Conservation (phyloP, 2,329 filamentous ascomycete genomes). For the Neophaeococcomyces mojaviensis region DNA sequence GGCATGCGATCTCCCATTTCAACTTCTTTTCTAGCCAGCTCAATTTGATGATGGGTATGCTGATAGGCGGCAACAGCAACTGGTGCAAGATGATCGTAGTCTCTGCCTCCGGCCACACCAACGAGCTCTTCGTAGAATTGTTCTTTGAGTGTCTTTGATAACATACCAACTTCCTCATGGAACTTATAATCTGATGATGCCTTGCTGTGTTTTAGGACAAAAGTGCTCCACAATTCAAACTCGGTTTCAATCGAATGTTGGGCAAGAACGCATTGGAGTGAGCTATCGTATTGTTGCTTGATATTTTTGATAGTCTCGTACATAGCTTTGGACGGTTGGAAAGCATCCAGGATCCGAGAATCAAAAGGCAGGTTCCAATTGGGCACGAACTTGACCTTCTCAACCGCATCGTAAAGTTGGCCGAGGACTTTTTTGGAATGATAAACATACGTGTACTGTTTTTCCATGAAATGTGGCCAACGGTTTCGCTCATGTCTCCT, state of each 20-base stretch:
- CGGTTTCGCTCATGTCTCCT: constrained; percentile 50
- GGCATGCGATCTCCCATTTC: constrained; percentile 11
- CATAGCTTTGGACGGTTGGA: constrained; percentile 46
- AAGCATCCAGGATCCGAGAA: constrained; percentile 59
- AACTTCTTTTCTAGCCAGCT: constrained; percentile 50
- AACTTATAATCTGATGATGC: constrained; percentile 75
- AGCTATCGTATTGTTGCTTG: constrained; percentile 71
- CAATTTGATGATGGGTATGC: constrained; percentile 66
- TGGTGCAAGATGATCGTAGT: constrained; percentile 54
- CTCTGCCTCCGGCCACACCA: constrained; percentile 54
- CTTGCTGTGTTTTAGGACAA: constrained; percentile 67
- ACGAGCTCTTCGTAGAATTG: constrained; percentile 62
- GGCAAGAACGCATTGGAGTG: constrained; percentile 70
- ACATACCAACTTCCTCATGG: constrained; percentile 69
- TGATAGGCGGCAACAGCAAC: constrained; percentile 85
- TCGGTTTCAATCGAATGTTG: constrained; percentile 79
- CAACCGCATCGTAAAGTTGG: constrained; percentile 70
- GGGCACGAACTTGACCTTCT: constrained; percentile 61
- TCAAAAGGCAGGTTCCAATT: constrained; percentile 71
- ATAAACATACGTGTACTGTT: constrained; percentile 50
- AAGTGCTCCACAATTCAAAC: constrained; percentile 86
- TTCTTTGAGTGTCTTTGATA: constrained; percentile 59
- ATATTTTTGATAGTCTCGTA: constrained; percentile 56
- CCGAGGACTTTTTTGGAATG: constrained; percentile 66
- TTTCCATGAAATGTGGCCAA: constrained; percentile 89